A percentile compares a stretch with the other conserved stretches of the same genome.
Evolutionary conservation across 306 rosid genomes (phyloP).

Genomic region (Amphicarpaea edgeworthii): DNA sequence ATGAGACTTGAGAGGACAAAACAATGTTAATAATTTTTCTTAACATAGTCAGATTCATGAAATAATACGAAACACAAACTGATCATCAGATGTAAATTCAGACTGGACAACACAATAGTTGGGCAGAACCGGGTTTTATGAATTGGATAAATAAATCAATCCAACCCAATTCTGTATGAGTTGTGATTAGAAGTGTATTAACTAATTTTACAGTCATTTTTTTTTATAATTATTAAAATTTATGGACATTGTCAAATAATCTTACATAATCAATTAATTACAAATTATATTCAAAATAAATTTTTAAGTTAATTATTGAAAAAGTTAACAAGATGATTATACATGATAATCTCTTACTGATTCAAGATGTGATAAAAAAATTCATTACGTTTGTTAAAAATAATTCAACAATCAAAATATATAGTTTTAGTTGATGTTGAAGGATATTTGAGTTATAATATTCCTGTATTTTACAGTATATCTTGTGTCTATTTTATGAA

Average conservation of each 20-base stretch:
- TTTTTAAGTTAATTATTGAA: too few species aligned
- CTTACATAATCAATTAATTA: too few species aligned
- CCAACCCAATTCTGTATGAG: not conserved
- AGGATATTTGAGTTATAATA: not conserved
- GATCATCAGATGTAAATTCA: constrained; percentile 12
- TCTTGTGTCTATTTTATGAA: too few species aligned
- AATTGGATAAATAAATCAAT: not conserved
- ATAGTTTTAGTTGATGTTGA: not conserved
- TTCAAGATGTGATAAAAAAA: too few species aligned
- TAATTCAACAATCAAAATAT: not conserved
- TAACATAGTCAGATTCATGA: constrained; percentile 13
- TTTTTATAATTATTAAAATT: too few species aligned
- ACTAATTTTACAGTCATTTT: too few species aligned
- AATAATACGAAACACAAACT: not conserved
- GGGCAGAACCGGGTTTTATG: constrained; percentile 1
- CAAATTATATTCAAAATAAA: too few species aligned
- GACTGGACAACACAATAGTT: not conserved
- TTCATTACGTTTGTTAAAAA: too few species aligned
- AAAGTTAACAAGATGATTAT: too few species aligned
- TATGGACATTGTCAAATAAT: too few species aligned
- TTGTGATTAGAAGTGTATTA: too few species aligned
- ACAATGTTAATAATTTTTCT: constrained; percentile 16
- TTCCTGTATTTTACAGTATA: not conserved
- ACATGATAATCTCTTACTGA: not conserved
- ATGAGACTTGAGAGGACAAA: constrained; percentile 14